Evolutionary conservation across 73 alveolate species (phyloP).

Genomic region (Stentor roeselii): DNA sequence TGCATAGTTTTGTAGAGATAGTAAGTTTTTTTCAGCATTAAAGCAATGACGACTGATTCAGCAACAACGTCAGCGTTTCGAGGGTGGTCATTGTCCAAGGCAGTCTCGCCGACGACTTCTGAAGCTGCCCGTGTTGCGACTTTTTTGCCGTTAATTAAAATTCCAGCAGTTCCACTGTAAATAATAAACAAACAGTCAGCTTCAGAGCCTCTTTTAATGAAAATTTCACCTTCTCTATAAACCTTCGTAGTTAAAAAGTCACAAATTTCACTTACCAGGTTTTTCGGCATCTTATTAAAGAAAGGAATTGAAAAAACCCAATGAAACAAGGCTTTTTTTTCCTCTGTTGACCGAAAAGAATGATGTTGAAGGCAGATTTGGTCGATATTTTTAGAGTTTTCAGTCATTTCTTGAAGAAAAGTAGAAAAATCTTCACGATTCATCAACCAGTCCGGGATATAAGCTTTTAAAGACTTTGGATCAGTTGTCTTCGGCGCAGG

Average conservation of each 20-base stretch:
- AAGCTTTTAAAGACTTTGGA: no score
- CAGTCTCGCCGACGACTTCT: not conserved
- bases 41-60: not conserved
- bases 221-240: not conserved
- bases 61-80: not conserved
- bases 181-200: not conserved
- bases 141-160: not conserved
- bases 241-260: not conserved
- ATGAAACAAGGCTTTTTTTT: not conserved
- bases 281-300: not conserved
- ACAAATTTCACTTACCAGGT: not conserved
- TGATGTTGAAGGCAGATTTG: not conserved
- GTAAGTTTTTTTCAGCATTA: not conserved
- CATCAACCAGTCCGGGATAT: not conserved
- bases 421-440: not conserved
- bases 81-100: not conserved
- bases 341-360: not conserved
- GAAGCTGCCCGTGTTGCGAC: no score
- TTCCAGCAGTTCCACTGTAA: not conserved
- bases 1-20: not conserved
- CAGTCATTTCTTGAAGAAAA: not conserved
- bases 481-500: no score
- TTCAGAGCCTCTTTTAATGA: not conserved
- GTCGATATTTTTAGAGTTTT: no score
- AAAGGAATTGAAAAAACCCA: not conserved